Conservation (phyloP, 192 early-diverging fungal species). For the Rhizoclosmatium sp. region DNA sequence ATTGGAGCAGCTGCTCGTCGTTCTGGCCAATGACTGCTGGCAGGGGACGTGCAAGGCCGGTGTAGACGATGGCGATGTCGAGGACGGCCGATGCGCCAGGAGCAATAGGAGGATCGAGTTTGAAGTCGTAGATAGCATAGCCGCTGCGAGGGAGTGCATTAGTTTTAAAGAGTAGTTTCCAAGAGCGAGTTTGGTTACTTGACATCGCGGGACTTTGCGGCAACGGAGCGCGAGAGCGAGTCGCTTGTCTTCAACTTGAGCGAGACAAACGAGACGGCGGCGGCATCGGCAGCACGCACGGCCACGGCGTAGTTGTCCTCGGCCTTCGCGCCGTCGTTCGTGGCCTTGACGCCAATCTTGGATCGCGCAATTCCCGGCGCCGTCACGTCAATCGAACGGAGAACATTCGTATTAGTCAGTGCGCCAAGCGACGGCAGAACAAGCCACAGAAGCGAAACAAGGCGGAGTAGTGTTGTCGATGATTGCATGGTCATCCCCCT, state of each 20-base stretch:
- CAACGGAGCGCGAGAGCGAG: background rate
- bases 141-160: background rate
- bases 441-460: background rate
- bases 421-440: background rate
- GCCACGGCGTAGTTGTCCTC: conserved; percentile 43
- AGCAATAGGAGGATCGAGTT: conserved; percentile 30
- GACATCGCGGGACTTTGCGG: conserved; percentile 25
- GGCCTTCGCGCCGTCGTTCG: conserved; percentile 48
- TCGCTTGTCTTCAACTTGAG: conserved; percentile 56
- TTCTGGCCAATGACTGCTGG: conserved; percentile 64
- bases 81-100: conserved; percentile 40
- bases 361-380: conserved; percentile 54
- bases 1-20: conserved; percentile 73
- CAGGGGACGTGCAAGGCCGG: conserved; percentile 44
- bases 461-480: background rate
- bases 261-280: conserved; percentile 39
- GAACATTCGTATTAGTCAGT: conserved; percentile 61
- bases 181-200: background rate
- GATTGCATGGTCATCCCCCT: background rate
- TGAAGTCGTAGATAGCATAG: conserved; percentile 32
- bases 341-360: conserved; percentile 55
- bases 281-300: conserved; percentile 26
- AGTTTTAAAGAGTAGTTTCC: background rate
- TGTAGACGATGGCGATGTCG: conserved; percentile 43
- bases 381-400: conserved; percentile 70